Conservation (phyloP, 352 stramenopile species). For the Phytophthora ohioensis region DNA sequence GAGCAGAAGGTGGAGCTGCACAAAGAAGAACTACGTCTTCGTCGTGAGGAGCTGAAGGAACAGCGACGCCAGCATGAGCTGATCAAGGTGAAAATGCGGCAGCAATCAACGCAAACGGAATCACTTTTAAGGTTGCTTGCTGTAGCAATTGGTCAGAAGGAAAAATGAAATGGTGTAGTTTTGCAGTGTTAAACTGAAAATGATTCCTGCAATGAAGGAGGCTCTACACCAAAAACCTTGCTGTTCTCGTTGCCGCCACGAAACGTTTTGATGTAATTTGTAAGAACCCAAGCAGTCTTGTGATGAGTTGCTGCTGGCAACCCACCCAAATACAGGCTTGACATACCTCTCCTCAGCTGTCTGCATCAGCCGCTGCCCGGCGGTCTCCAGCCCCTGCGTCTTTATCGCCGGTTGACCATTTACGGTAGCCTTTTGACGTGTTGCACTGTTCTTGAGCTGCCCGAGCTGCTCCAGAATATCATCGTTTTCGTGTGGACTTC, state of each 20-base stretch:
- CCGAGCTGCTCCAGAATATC: not conserved
- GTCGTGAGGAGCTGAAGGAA: conserved; percentile 1
- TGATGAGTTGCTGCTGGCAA: not conserved
- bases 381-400: not conserved
- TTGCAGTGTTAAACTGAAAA: not conserved
- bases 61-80: not conserved
- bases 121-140: not conserved
- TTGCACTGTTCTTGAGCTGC: not conserved
- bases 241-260: conserved; percentile 5
- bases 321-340: not conserved
- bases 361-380: not conserved
- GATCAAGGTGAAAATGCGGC: conserved; percentile 4
- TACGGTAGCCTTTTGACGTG: too few relatives aligned
- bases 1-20: not conserved
- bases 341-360: not conserved
- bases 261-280: conserved; percentile 2
- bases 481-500: not conserved
- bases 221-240: not conserved
- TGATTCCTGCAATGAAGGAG: not conserved
- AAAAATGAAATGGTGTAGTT: not conserved
- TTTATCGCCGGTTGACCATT: not conserved
- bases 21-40: not conserved
- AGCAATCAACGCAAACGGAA: conserved; percentile 1
- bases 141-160: not conserved
- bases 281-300: not conserved